A percentile compares a stretch with the other conserved stretches of the same genome.
Evolutionary conservation across 108 stramenopile species (phyloP).

Genomic region (Skeletonema grethae): DNA sequence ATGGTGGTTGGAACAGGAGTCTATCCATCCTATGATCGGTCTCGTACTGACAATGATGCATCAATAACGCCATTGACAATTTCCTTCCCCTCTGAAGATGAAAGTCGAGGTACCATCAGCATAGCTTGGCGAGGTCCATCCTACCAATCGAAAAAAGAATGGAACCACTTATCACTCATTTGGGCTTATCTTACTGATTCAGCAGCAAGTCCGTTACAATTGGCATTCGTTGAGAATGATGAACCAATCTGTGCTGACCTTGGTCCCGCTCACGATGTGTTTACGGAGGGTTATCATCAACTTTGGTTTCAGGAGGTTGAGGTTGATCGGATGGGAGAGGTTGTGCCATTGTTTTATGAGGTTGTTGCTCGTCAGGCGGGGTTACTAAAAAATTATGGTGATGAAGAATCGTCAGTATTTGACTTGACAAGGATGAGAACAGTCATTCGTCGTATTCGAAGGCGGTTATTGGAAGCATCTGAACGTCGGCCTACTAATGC

Average conservation of each 20-base stretch:
- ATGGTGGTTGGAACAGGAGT: constrained; percentile 32
- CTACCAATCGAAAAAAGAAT: constrained; percentile 8
- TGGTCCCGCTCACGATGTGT: constrained; percentile 42
- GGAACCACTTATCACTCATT: constrained; percentile 30
- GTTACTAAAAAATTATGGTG: not conserved
- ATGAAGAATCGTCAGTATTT: constrained; percentile 7
- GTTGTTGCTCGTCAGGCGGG: constrained; percentile 35
- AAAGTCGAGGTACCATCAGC: constrained; percentile 41
- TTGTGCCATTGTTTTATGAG: constrained; percentile 27
- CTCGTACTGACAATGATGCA: not conserved
- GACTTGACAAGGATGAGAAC: constrained; percentile 40
- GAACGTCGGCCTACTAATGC: constrained; percentile 39
- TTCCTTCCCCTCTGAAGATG: constrained; percentile 47
- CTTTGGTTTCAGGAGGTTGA: constrained; percentile 48
- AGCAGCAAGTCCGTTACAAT: constrained; percentile 43
- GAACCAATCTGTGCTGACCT: constrained; percentile 45
- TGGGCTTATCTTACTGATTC: constrained; percentile 47
- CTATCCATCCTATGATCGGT: constrained; percentile 22
- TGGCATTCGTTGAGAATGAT: constrained; percentile 49
- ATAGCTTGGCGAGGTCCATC: constrained; percentile 46
- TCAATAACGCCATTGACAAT: constrained; percentile 20
- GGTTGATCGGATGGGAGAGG: constrained; percentile 43
- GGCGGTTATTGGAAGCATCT: constrained; percentile 28
- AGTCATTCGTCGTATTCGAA: constrained; percentile 40
- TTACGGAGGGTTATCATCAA: constrained; percentile 52